Percentiles rank a stretch among this genome's conserved stretches.
Conservation (phyloP, 352 stramenopile genomes). For the Globisporangium spiculum region DNA sequence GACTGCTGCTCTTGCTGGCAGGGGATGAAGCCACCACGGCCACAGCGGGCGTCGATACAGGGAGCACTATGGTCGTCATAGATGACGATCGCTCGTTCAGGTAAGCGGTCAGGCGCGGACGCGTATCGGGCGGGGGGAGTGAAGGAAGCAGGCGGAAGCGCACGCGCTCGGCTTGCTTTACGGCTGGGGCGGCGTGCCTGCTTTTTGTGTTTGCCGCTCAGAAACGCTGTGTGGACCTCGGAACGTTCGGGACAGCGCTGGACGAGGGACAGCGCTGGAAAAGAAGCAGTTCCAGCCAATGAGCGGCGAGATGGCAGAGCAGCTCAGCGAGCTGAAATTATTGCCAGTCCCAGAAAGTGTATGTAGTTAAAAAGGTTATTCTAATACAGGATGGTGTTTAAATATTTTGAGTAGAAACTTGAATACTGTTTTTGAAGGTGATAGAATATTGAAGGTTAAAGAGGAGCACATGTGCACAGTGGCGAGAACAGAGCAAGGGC, state of each 20-base stretch:
- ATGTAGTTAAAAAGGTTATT: neutral
- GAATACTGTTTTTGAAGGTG: neutral
- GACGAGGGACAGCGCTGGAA: constrained; percentile 5
- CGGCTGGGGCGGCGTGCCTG: neutral
- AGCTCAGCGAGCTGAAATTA: neutral
- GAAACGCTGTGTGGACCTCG: constrained; percentile 7
- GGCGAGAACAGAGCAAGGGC: constrained; percentile 3
- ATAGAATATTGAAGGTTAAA: neutral
- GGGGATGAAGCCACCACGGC: constrained; percentile 18
- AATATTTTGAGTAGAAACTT: neutral
- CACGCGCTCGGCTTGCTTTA: neutral
- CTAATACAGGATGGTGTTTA: neutral
- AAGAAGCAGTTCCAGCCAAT: constrained; percentile 13
- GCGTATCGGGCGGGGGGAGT: neutral
- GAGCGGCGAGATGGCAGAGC: constrained; percentile 1
- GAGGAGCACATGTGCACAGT: neutral
- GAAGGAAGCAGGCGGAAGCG: neutral
- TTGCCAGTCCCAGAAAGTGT: neutral
- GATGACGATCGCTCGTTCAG: neutral
- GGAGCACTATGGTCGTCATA: constrained; percentile 60
- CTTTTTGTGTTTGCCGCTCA: constrained; percentile 1
- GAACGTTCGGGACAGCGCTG: neutral
- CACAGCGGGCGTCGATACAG: constrained; percentile 26
- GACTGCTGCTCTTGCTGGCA: constrained; percentile 17
- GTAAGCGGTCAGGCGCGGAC: neutral